phyloP scores from a whole-genome alignment of 495 filamentous ascomycete genomes.

The Apiosordaria backusii region DNA sequence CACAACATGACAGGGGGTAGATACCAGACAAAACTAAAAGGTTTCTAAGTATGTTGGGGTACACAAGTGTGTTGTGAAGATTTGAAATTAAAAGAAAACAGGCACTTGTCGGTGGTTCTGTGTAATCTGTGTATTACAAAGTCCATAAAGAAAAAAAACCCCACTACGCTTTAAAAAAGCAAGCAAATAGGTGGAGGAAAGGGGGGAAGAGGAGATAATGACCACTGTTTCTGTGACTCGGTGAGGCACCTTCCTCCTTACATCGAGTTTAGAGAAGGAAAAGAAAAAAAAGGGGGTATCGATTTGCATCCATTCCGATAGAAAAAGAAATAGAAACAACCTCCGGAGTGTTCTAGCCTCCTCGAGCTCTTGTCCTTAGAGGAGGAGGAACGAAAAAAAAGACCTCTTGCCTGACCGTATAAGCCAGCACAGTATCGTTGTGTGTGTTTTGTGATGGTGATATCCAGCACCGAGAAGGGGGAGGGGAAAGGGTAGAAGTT shows the following conservation, averaged over 20 bases:
- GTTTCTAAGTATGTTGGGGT: background rate
- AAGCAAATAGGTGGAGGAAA: background rate
- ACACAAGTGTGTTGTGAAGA: background rate
- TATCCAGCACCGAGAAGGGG: background rate
- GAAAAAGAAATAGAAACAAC: conserved; percentile 4
- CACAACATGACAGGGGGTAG: background rate
- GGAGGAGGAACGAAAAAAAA: background rate
- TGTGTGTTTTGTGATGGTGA: background rate
- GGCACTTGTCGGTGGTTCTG: background rate
- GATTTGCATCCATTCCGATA: conserved; percentile 2
- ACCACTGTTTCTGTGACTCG: background rate
- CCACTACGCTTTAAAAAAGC: too few relatives aligned
- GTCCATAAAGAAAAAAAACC: background rate
- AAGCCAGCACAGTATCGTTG: background rate
- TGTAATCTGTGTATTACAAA: background rate
- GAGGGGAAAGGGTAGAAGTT: background rate
- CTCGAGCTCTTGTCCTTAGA: background rate
- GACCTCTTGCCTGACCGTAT: background rate
- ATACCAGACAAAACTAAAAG: background rate
- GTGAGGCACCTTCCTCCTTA: background rate
- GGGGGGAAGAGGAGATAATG: background rate
- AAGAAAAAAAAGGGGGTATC: conserved; percentile 8
- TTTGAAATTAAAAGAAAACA: background rate
- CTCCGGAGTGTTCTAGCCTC: background rate
- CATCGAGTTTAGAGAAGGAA: background rate